Evolutionary conservation across 495 filamentous ascomycete genomes (phyloP).

Genomic region (Chaetomidium leptoderma): DNA sequence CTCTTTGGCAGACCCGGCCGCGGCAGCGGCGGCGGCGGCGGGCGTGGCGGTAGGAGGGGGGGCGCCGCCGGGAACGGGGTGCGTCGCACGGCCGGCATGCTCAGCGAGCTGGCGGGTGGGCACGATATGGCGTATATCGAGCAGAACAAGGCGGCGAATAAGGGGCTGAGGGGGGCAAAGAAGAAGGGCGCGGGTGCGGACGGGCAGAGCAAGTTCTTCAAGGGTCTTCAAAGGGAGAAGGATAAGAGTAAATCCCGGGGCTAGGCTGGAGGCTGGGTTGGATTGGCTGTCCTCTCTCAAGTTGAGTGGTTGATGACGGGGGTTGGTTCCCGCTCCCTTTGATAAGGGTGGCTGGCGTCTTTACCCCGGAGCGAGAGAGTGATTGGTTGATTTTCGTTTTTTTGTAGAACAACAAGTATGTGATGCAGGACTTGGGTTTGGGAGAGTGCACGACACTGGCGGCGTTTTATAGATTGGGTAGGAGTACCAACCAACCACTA

Average conservation of each 20-base stretch:
- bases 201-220: slow-evolving; percentile 58
- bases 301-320: too few relatives aligned
- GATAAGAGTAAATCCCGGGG: slow-evolving; percentile 21
- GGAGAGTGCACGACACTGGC: too few relatives aligned
- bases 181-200: slow-evolving; percentile 48
- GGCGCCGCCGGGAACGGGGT: slow-evolving; percentile 37
- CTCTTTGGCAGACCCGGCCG: slow-evolving; percentile 58
- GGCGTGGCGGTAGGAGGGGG: slow-evolving; percentile 42
- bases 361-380: too few relatives aligned
- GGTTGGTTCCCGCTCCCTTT: too few relatives aligned
- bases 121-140: slow-evolving; percentile 97
- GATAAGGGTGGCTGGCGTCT: too few relatives aligned
- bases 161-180: slow-evolving; percentile 55
- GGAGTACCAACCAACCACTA: too few relatives aligned
- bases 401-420: too few relatives aligned
- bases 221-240: slow-evolving; percentile 75
- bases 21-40: slow-evolving; percentile 35
- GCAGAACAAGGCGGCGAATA: slow-evolving; percentile 72
- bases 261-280: background rate
- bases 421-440: too few relatives aligned
- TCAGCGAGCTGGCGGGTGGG: slow-evolving; percentile 81
- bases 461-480: too few relatives aligned
- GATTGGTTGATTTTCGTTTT: too few relatives aligned
- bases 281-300: too few relatives aligned
- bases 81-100: slow-evolving; percentile 74